These are phyloP conservation scores for Periconia sp. DNA, from an alignment of 2,329 filamentous ascomycete genomes.

Conservation along the genomic window DNA sequence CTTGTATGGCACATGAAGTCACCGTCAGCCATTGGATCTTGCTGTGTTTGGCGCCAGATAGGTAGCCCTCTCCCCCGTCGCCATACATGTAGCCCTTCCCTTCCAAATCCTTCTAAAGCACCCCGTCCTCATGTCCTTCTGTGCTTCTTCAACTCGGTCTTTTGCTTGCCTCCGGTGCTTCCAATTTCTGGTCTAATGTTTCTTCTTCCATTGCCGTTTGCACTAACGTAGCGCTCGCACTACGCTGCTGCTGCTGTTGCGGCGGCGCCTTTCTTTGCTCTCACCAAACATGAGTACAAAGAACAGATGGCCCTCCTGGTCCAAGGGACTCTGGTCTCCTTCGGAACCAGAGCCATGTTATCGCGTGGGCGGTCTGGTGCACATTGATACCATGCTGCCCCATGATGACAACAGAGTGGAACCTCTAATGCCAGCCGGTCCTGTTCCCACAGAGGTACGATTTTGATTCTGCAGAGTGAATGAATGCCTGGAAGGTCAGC, in stretches of 20 bases:
- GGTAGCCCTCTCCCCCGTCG: too few species aligned
- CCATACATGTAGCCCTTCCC: background rate
- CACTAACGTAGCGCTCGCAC: background rate
- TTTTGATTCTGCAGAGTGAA: conserved; percentile 3
- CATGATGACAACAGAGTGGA: conserved; percentile 5
- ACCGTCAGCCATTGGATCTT: background rate
- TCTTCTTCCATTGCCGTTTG: background rate
- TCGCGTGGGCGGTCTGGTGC: conserved; percentile 42
- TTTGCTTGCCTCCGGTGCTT: conserved; percentile 1
- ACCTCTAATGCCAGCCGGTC: conserved; percentile 10
- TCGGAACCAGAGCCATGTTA: conserved; percentile 32
- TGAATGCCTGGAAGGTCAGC: background rate
- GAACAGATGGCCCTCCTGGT: conserved; percentile 49
- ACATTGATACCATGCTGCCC: conserved; percentile 33
- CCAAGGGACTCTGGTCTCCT: conserved; percentile 41
- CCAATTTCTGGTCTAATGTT: background rate
- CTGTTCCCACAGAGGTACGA: conserved; percentile 32
- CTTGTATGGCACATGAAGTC: background rate
- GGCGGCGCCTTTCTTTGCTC: background rate
- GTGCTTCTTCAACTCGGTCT: conserved; percentile 5
- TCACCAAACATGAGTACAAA: conserved; percentile 24
- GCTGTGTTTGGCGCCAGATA: background rate
- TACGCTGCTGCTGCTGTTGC: too few species aligned
- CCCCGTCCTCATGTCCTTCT: conserved; percentile 9
- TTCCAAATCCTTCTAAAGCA: background rate